Conservation (phyloP, 768 basidiomycete species). For the Floccularia luteovirens region DNA sequence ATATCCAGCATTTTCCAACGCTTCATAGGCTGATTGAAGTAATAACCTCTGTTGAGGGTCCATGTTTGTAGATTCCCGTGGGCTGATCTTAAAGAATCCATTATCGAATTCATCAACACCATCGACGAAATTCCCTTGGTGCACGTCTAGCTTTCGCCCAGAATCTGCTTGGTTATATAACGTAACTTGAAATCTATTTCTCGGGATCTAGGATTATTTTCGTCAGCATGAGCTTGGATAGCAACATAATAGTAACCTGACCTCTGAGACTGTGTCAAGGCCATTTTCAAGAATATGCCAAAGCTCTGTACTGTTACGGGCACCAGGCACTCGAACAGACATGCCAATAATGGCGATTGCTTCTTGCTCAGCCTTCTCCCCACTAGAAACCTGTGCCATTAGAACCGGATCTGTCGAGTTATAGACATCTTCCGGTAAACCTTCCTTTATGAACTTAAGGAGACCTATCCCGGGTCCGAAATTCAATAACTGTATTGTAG, state of each 20-base stretch:
- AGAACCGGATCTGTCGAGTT: conserved; percentile 18
- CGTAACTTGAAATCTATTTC: conserved; percentile 42
- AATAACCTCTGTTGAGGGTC: conserved; percentile 71
- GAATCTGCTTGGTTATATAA: conserved; percentile 24
- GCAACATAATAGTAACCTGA: conserved; percentile 14
- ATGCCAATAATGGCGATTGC: conserved; percentile 69
- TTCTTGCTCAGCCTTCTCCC: conserved; percentile 14
- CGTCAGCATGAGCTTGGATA: background rate
- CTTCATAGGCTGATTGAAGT: conserved; percentile 59
- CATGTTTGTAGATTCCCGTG: conserved; percentile 69
- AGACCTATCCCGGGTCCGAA: conserved; percentile 39
- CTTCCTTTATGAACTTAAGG: conserved; percentile 28
- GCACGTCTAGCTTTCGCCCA: conserved; percentile 38
- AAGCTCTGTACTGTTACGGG: conserved; percentile 33
- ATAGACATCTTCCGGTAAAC: conserved; percentile 14
- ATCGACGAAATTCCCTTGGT: conserved; percentile 58
- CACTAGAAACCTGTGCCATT: conserved; percentile 1
- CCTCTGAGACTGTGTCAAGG: conserved; percentile 48
- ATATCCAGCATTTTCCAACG: conserved; percentile 65
- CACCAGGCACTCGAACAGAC: conserved; percentile 56
- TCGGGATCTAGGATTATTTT: conserved; percentile 43
- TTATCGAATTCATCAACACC: conserved; percentile 57
- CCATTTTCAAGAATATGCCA: conserved; percentile 58
- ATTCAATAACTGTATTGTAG: conserved; percentile 32
- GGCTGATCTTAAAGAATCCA: conserved; percentile 65